These are phyloP conservation scores for Pseudonitzschia delicatissima DNA, from an alignment of 108 stramenopile genomes.

Conservation along the genomic window DNA sequence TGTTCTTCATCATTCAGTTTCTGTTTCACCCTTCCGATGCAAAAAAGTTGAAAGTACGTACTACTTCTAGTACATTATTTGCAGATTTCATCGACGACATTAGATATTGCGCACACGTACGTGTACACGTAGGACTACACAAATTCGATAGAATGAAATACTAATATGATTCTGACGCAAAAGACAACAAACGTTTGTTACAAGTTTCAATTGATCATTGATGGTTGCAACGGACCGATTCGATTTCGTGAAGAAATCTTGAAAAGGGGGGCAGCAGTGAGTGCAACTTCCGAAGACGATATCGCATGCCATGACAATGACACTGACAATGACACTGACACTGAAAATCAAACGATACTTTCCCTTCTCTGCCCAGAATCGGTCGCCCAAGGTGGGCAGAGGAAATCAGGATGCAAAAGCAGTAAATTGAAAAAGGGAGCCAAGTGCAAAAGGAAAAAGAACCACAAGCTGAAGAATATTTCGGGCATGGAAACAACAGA, in stretches of 20 bases:
- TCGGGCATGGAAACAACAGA: not conserved
- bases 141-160: too few relatives aligned
- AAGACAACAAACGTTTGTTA: too few relatives aligned
- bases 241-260: slow-evolving; percentile 15
- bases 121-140: too few relatives aligned
- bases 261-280: not conserved
- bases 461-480: not conserved
- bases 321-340: not conserved
- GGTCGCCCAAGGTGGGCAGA: not conserved
- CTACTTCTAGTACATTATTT: too few relatives aligned
- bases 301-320: not conserved
- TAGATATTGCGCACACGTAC: too few relatives aligned
- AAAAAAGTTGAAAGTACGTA: too few relatives aligned
- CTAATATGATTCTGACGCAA: too few relatives aligned
- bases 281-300: not conserved
- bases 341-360: not conserved
- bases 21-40: too few relatives aligned
- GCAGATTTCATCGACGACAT: too few relatives aligned
- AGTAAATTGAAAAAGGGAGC: not conserved
- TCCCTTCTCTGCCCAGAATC: not conserved
- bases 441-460: not conserved
- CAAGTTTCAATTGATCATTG: slow-evolving; percentile 20
- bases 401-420: not conserved
- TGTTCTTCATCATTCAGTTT: too few relatives aligned
- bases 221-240: slow-evolving; percentile 43